Conservation (phyloP, 2,329 filamentous ascomycete species). For the Fusarium nematophilum region DNA sequence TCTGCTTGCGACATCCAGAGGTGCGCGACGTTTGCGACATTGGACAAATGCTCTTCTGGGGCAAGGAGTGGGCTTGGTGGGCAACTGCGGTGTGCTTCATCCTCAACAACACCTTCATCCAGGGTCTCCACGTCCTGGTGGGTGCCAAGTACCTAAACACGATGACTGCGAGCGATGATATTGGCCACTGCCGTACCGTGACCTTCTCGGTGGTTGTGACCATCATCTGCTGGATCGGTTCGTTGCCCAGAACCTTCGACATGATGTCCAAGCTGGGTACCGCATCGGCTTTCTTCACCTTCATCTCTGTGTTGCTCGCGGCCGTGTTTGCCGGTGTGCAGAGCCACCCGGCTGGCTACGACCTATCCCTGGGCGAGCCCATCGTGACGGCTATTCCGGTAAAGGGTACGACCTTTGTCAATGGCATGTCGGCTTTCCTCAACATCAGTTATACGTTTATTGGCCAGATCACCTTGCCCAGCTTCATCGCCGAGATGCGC, state of each 20-base stretch:
- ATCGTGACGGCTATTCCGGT: slow-evolving; percentile 76
- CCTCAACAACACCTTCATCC: slow-evolving; percentile 93
- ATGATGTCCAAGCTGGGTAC: slow-evolving; percentile 84
- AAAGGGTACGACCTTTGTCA: slow-evolving; percentile 80
- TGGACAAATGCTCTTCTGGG: slow-evolving; percentile 94
- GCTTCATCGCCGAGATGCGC: slow-evolving; percentile 95
- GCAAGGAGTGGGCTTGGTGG: slow-evolving; percentile 78
- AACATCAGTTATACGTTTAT: slow-evolving; percentile 98
- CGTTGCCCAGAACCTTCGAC: slow-evolving; percentile 86
- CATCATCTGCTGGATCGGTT: slow-evolving; percentile 80
- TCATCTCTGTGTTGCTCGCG: slow-evolving; percentile 86
- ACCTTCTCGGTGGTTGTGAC: slow-evolving; percentile 80
- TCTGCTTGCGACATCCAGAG: slow-evolving; percentile 90
- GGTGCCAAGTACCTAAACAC: slow-evolving; percentile 92
- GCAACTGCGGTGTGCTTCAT: slow-evolving; percentile 86
- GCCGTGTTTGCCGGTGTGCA: slow-evolving; percentile 85
- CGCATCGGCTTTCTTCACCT: slow-evolving; percentile 86
- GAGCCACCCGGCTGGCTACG: slow-evolving; percentile 76
- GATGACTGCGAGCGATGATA: slow-evolving; percentile 76
- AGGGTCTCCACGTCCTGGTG: slow-evolving; percentile 83
- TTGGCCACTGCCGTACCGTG: slow-evolving; percentile 78
- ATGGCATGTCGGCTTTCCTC: slow-evolving; percentile 87
- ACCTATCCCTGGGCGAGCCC: slow-evolving; percentile 68
- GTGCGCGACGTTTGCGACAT: slow-evolving; percentile 94
- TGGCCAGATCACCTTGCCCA: slow-evolving; percentile 91